Evolutionary conservation across 2,329 filamentous ascomycete genomes (phyloP), one percentile per base, ranked within the genome.

Genomic region (Mycosphaerelloides madeirae): DNA sequence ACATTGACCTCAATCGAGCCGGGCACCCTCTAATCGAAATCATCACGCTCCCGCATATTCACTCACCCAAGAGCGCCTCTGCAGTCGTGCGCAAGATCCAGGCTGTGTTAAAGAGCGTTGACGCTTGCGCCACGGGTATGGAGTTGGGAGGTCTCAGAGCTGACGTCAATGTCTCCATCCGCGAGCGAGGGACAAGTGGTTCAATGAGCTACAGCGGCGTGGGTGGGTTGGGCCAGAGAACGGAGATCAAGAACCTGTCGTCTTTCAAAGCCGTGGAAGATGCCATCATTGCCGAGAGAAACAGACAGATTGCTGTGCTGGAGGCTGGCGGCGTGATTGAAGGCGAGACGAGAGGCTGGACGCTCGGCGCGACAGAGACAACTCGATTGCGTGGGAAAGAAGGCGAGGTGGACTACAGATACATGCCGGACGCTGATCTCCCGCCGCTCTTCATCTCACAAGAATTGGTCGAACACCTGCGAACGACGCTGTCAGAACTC

Each of bases 401-500:
- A 65, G 93, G 93, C 37, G 91, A 95, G 62, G 89, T 97, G 5
- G 93, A 98, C 66, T 98, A 98, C 66, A 78, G 93, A 32, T 98
- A 98, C 63, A 97, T 98, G 91, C 91, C 93, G 0, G 93, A 98
- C 64, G 87, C 93, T 4, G 93, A 98, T 62, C 75, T 98, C 12
- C 77, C 80, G 0, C 88, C 93, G 1, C 73, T 98, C 1, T 63
- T 89, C 2, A 84, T 98, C 48, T 82, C 81, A 6, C 62, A 70
- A 48, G 81, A 86, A 45, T 73, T 97, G 1, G 71, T 96, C 3
- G 61, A 73, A 4, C 73, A 83, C 51, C 72, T 97, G 12, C 69
- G 67, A 15, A 55, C 66, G 1, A 84, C 76, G 0, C 68, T 95
- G 47, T 86, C 87, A 3, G 73, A 79, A 16, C 71, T 85, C 8